These are phyloP conservation scores for Catenaria anguillulae DNA, from an alignment of 371 early-diverging fungal species.

Conservation along the genomic window DNA sequence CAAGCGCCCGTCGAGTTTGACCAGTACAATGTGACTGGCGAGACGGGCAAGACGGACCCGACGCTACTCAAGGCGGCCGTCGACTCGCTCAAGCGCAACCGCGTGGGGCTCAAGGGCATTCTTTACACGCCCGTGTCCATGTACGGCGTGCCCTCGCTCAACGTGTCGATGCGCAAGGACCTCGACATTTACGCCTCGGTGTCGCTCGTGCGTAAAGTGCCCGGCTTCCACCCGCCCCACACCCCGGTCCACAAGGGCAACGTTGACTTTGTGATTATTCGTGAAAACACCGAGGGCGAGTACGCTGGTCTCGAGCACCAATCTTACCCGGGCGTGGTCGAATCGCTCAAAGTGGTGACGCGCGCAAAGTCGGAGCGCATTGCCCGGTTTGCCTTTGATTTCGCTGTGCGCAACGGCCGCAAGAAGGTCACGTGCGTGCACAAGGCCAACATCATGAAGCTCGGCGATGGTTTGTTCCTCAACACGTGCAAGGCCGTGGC, in stretches of 20 bases:
- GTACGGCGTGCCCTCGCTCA: slow-evolving; percentile 80
- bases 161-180: slow-evolving; percentile 88
- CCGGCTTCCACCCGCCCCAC: slow-evolving; percentile 61
- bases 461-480: slow-evolving; percentile 92
- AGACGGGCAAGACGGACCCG: slow-evolving; percentile 46
- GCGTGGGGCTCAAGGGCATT: slow-evolving; percentile 90
- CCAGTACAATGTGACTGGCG: slow-evolving; percentile 84
- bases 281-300: slow-evolving; percentile 98
- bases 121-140: slow-evolving; percentile 77
- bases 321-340: slow-evolving; percentile 92
- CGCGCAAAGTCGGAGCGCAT: slow-evolving; percentile 89
- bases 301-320: slow-evolving; percentile 95
- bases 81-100: slow-evolving; percentile 80
- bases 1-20: slow-evolving; percentile 87
- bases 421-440: slow-evolving; percentile 95
- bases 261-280: slow-evolving; percentile 91
- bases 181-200: slow-evolving; percentile 90
- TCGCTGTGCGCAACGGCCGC: slow-evolving; percentile 83
- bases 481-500: slow-evolving; percentile 84
- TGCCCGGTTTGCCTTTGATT: slow-evolving; percentile 94
- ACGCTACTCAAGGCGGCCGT: slow-evolving; percentile 64
- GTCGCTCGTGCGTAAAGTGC: slow-evolving; percentile 35
- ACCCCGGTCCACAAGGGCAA: slow-evolving; percentile 65
- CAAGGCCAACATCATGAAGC: slow-evolving; percentile 99
- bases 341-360: slow-evolving; percentile 90